Conservation (phyloP, 2,329 filamentous ascomycete genomes). For the Trichoderma aggressivum region DNA sequence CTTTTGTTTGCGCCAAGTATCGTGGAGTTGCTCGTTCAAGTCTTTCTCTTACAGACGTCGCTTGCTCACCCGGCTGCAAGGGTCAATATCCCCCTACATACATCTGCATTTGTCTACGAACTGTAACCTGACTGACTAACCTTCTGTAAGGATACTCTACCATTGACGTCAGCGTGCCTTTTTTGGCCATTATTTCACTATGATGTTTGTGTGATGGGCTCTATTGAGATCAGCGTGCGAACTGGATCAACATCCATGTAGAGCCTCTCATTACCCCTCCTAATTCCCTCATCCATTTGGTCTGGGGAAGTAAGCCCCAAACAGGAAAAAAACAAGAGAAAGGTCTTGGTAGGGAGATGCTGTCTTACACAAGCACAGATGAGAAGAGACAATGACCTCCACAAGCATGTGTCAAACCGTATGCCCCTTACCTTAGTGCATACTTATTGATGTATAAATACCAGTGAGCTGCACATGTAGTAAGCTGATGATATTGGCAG, state of each 20-base stretch:
- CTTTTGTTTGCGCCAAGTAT: background rate
- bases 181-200: background rate
- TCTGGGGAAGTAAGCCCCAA: background rate
- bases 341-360: background rate
- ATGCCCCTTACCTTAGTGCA: background rate
- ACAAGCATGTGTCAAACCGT: background rate
- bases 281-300: background rate
- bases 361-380: background rate
- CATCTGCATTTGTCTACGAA: background rate
- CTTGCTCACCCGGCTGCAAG: background rate
- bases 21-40: background rate
- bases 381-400: background rate
- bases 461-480: background rate
- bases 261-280: background rate
- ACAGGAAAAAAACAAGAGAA: background rate
- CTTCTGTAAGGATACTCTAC: background rate
- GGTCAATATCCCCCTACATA: background rate
- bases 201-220: background rate
- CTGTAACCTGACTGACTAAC: background rate
- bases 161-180: background rate
- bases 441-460: background rate
- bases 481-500: background rate
- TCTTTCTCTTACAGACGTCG: background rate
- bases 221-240: background rate
- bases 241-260: background rate